These are phyloP conservation scores for Phytophthora cactorum DNA, from an alignment of 352 stramenopile species.

Conservation along the genomic window DNA sequence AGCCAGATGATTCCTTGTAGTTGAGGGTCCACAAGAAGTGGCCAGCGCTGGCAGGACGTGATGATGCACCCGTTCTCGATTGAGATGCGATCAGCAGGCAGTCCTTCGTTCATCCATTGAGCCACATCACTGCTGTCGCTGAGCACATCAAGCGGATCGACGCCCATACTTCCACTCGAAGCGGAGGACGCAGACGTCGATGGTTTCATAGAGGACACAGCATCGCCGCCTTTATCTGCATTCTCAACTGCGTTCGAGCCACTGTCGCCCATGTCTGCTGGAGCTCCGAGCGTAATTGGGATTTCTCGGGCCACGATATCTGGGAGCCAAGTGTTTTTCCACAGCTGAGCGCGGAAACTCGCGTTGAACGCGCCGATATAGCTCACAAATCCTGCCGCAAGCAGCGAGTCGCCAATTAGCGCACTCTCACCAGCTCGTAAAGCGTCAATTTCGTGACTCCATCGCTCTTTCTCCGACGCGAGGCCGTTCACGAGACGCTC, in stretches of 20 bases:
- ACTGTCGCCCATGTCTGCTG: conserved; percentile 17
- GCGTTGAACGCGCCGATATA: conserved; percentile 94
- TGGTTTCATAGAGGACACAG: conserved; percentile 7
- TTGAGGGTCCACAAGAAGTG: conserved; percentile 91
- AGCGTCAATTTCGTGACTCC: conserved; percentile 88
- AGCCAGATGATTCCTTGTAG: conserved; percentile 92
- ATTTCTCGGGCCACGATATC: conserved; percentile 90
- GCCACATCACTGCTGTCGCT: conserved; percentile 85
- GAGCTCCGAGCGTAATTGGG: conserved; percentile 60
- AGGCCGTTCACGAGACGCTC: conserved; percentile 91
- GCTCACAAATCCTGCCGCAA: conserved; percentile 91
- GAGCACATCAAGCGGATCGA: conserved; percentile 90
- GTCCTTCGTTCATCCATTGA: conserved; percentile 93
- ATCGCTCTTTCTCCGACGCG: conserved; percentile 89
- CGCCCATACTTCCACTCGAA: conserved; percentile 14
- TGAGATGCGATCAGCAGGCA: conserved; percentile 91
- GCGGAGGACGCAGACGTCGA: conserved; percentile 9
- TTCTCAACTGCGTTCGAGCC: neutral
- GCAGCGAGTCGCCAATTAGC: conserved; percentile 88
- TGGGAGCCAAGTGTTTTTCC: conserved; percentile 86
- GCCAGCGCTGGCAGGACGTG: conserved; percentile 87
- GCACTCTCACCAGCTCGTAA: conserved; percentile 74
- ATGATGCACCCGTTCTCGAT: conserved; percentile 94
- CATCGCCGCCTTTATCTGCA: conserved; percentile 9
- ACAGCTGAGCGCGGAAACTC: conserved; percentile 81